Evolutionary conservation across 2,329 filamentous ascomycete genomes (phyloP), one percentile per base, ranked within the genome.

Genomic region (Sporothrix humicola): DNA sequence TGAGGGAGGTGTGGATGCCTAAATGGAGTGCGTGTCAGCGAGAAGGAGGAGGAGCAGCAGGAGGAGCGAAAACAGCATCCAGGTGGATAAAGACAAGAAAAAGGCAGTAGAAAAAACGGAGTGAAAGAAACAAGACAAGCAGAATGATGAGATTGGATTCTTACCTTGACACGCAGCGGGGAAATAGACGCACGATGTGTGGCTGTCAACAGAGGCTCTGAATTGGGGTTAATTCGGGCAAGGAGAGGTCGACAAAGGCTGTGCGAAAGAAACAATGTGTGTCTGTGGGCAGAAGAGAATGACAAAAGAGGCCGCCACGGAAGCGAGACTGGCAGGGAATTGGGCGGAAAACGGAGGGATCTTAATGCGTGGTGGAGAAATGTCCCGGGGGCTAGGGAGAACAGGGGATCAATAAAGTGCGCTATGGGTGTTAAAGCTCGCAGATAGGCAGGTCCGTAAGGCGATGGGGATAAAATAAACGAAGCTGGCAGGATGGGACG

Each of bases 1-100:
- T 59, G 37, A 26, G 42, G 54, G 15, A 48, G 69, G 66, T 48
- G 72, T 73, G 72, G 72, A 48, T 70, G 72, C 66, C 72, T 73
- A 63, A 58, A 46, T 31, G 56, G 26, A 26, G 23, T 58, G 52
- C 68, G 68, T 58, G 50, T 70, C 68, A 56, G 66, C 48, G 65
- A 37, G 31, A 37, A 15, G 26, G 66, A 42, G n/a, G 52, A 58
- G 52, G 7, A 54, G 68, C 50, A 12, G 17, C 17, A 17, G 52
- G 12, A 54, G 68, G 31, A 12, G 17, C 17, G 9, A 37, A 4
- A 50, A 69, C 26, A 1, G 13, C 46, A 69, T 5, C 2, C 26
- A 42, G 42, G 23, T 20, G 15, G 31, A n/a, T 20, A 54, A 74
- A 26, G 15, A n/a, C 12, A 44, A 8, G 37, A 23, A 54, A 17